Base-by-base conservation (phyloP, 2,329 filamentous ascomycete genomes). In the Claviceps digitariae region DNA sequence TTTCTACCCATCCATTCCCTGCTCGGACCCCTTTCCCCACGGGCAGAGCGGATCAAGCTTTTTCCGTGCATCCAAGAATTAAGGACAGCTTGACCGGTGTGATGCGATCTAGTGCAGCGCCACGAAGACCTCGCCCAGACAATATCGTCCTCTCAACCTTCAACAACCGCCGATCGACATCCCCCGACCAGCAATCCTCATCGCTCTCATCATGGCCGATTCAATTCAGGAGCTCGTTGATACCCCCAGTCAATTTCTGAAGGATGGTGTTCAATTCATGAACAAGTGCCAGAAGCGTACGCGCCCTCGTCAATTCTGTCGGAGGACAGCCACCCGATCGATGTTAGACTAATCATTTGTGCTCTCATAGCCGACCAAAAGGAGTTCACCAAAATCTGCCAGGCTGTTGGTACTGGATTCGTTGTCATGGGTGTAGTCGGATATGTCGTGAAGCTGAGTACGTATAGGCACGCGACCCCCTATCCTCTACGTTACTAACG, bases 171-270 rank as follows among this genome's bases (percentile, higher is more conserved):
- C 29, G 23, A 41, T 38, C 46, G 6, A 20, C 36, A 15, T 23
- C 15, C 8, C 38, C 44, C 45, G 29, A 47, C 34, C 6, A 31
- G 23, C 44, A 6, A 47, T 12, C 5, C 36, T 36, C 38, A 9
- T n/a, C 9, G 15, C 10, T 25, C 9, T 57, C 67, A 71, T 61
- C 65, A 82, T 82, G 79, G 76, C 81, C 68, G 83, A 86, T 67
- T 77, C 83, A 67, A 68, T 86, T 62, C 81, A 85, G 69, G 82
- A 86, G 66, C 72, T 87, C 63, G 77, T 85, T 65, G 84, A 87
- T 60, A 76, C 82, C 66, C 82, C 82, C 61, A 73, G 74, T 66
- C 80, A 84, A 69, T 85, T 85, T 67, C 66, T 82, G 64, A 76
- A 59, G 59, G 79, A 82, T 57, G 79, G 79, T 64, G 72, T 78